phyloP scores from a whole-genome alignment of 805 yeast species.

The Lipomyces sp. region DNA sequence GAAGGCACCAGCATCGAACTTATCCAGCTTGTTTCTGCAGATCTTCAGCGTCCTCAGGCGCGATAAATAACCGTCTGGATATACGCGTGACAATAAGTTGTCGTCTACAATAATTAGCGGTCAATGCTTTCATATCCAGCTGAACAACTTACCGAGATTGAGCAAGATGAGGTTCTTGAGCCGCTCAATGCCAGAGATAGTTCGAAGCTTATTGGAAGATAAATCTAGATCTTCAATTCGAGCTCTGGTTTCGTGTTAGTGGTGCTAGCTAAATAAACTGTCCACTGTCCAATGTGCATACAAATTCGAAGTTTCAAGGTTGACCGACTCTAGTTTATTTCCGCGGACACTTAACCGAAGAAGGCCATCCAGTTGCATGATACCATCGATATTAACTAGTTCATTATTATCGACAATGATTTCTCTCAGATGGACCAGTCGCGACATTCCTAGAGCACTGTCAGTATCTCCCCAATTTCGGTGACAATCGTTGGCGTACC shows the following conservation, averaged over 20 bases:
- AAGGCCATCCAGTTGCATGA: conserved; percentile 49
- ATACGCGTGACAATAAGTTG: conserved; percentile 35
- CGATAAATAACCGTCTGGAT: conserved; percentile 41
- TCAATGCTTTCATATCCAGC: not conserved
- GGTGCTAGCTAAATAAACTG: not conserved
- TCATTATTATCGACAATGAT: conserved; percentile 52
- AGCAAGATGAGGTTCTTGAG: conserved; percentile 47
- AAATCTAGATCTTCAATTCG: conserved; percentile 41
- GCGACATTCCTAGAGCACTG: conserved; percentile 38
- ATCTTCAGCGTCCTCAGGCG: conserved; percentile 50
- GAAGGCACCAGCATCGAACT: conserved; percentile 30
- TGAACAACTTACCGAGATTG: conserved; percentile 45
- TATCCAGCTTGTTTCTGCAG: conserved; percentile 47
- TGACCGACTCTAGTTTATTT: conserved; percentile 39
- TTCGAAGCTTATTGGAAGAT: conserved; percentile 38
- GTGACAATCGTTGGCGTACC: conserved; percentile 30
- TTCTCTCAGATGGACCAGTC: conserved; percentile 51
- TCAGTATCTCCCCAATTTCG: conserved; percentile 4
- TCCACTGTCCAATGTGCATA: conserved; percentile 6
- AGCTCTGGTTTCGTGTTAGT: conserved; percentile 6
- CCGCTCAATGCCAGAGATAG: conserved; percentile 40
- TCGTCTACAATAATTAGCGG: conserved; percentile 26
- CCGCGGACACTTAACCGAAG: conserved; percentile 39
- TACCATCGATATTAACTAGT: conserved; percentile 47
- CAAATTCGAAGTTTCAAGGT: conserved; percentile 38